Base-by-base conservation (phyloP, 805 yeast species). In the Sugiyamaella lignohabitans region DNA sequence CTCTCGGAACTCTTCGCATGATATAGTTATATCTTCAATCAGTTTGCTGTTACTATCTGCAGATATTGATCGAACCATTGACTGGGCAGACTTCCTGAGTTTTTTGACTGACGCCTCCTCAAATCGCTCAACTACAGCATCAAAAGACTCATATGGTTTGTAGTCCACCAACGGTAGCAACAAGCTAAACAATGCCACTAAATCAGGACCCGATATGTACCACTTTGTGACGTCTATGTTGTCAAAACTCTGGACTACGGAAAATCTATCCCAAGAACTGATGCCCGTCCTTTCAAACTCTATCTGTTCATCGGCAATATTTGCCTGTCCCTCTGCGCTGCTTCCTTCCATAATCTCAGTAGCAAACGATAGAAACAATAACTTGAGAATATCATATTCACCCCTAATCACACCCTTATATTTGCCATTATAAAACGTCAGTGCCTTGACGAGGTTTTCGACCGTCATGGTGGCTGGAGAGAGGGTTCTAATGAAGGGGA, bases 321-420 rank as follows among this genome's bases (percentile, higher is more conserved):
- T 16, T 17, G 42, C 30, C 44, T 42, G 29, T 42, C 49, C n/a
- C 43, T 51, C 14, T 43, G 52, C 19, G 23, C 43, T 39, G 11
- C 16, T 27, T 30, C 37, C 27, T 8, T 11, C 40, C 18, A 39
- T 49, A 49, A 43, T 54, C 14, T 42, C 38, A 19, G 54, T 57
- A 10, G 69, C 65, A 53, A 79, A 57, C 0, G 82, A 68, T 4
- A 78, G 59, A 53, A 75, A 80, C 2, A 81, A 38, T 29, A 82
- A 56, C 54, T 70, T 69, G 23, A 64, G 22, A 42, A 71, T 67
- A 47, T 77, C 74, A 43, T 64, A 65, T 24, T 67, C 62, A 2
- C 61, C 62, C 2, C 59, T 50, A 41, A 77, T 51, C 19, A 71
- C 38, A 35, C 64, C 60, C 47, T 57, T 54, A 44, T 68, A 70